Percentiles rank a stretch among this genome's conserved stretches.
These are phyloP conservation scores for Aspergillus niger DNA, from an alignment of 2,329 filamentous ascomycete species.

Conservation along the genomic window DNA sequence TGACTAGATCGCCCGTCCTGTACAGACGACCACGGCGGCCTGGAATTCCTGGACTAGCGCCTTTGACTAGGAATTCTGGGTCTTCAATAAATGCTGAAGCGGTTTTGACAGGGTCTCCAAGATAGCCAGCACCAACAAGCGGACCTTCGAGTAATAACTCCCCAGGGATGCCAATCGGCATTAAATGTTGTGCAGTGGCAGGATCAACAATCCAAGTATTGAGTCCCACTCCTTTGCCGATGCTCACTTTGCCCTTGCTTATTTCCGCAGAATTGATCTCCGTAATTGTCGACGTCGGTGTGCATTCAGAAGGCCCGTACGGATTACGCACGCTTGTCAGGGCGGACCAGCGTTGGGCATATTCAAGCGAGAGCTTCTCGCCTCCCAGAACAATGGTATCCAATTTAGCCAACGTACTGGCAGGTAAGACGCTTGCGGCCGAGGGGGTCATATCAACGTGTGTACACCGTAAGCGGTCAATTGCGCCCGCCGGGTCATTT, in stretches of 20 bases:
- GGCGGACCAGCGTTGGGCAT: constrained; percentile 39
- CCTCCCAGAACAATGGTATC: constrained; percentile 34
- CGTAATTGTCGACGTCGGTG: constrained; percentile 1
- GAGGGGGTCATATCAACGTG: constrained; percentile 60
- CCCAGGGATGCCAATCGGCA: constrained; percentile 41
- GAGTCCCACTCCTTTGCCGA: constrained; percentile 24
- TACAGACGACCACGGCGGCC: constrained; percentile 20
- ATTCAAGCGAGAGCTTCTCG: constrained; percentile 22
- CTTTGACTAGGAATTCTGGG: constrained; percentile 21
- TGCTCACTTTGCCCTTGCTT: not conserved
- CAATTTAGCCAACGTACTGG: not conserved
- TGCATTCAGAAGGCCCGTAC: constrained; percentile 45
- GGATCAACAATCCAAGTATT: constrained; percentile 41
- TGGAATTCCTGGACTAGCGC: not conserved
- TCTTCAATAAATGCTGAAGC: constrained; percentile 24
- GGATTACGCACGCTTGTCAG: constrained; percentile 40
- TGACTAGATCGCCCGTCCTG: constrained; percentile 35
- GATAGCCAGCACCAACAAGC: constrained; percentile 27
- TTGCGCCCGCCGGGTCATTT: constrained; percentile 49
- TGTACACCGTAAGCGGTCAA: constrained; percentile 51
- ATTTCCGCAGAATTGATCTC: not conserved
- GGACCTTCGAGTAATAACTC: constrained; percentile 35
- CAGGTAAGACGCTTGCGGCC: constrained; percentile 44
- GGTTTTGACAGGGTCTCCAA: constrained; percentile 24
- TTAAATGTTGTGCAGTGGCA: constrained; percentile 34